These are phyloP conservation scores for Jaminaea rosea DNA, from an alignment of 1,284 basidiomycete genomes.

Conservation along the genomic window DNA sequence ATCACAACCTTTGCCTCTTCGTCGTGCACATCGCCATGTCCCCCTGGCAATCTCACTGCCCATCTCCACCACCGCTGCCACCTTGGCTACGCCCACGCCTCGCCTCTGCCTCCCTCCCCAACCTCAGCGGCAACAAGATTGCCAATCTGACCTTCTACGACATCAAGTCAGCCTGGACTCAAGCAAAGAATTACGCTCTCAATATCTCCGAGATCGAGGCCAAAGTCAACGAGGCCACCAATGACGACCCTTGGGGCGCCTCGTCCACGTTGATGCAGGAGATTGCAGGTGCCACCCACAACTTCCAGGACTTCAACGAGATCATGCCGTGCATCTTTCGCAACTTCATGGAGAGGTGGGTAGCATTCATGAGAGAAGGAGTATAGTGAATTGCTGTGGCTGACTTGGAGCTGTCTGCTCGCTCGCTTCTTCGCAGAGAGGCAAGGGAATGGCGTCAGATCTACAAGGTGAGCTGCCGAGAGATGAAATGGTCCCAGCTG, in stretches of 20 bases:
- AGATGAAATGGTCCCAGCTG: too few species aligned
- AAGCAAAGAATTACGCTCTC: slow-evolving; percentile 56
- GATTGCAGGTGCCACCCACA: slow-evolving; percentile 89
- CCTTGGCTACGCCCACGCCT: background rate
- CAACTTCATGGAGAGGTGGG: slow-evolving; percentile 73
- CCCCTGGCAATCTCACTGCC: background rate
- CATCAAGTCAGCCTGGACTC: slow-evolving; percentile 33
- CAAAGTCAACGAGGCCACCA: slow-evolving; percentile 93
- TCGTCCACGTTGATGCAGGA: slow-evolving; percentile 98
- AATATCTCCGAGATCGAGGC: slow-evolving; percentile 96
- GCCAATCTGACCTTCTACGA: slow-evolving; percentile 46
- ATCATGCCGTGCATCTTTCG: slow-evolving; percentile 97
- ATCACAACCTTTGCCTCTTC: too few species aligned
- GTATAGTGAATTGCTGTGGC: too few species aligned
- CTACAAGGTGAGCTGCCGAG: slow-evolving; percentile 60
- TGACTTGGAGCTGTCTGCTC: too few species aligned
- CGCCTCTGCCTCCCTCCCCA: background rate
- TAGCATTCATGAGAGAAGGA: too few species aligned
- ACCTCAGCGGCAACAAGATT: slow-evolving; percentile 32
- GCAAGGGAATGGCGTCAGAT: slow-evolving; percentile 97
- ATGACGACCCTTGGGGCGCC: slow-evolving; percentile 97
- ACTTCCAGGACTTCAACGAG: slow-evolving; percentile 97
- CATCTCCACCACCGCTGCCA: background rate
- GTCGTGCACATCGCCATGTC: too few species aligned
- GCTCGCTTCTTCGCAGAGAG: too few species aligned